Evolutionary conservation across 139 green algal genomes (phyloP), one percentile per base, ranked within the genome.

Genomic region (Penium margaritaceum): DNA sequence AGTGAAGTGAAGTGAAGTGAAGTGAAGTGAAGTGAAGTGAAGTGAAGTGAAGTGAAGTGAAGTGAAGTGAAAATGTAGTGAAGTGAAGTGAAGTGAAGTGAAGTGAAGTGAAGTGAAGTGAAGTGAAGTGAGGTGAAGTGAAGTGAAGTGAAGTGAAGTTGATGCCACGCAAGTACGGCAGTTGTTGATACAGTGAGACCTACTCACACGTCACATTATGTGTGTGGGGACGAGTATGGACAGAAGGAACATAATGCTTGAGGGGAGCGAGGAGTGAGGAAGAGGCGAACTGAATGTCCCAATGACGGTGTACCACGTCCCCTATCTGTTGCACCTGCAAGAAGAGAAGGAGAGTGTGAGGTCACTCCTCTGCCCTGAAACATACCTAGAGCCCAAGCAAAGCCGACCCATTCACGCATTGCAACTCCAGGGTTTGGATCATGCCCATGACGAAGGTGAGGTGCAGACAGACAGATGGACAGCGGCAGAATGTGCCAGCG

Each of bases 1-100:
- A 65, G 55, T 65, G 55, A 37, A 65, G 9, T 12, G 55, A 37
- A 65, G 55, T 12, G 9, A 37, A 65, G 55, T 12, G 55, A 65
- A 65, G 9, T 12, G 9, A 43, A 65, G 30, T 19, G 55, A 65
- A 65, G 55, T 12, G 9, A 65, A 65, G 55, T 12, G 30, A 43
- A 65, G 55, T 12, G 9, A 65, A 65, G 55, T 12, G 9, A 65
- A 65, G 55, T 12, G 55, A 43, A 65, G 55, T 12, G 55, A 43
- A 37, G 55, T 12, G 9, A 43, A 65, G 55, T 65, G 55, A 7
- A 65, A 35, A 12, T 43, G 30, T 24, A 65, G 55, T 12, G 12
- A 37, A 65, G 55, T 12, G 32, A 35, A 65, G 32, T 12, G 32
- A 37, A 65, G 55, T 12, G 9, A 35, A 43, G 30, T 12, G 55